Evolutionary conservation across 2,329 filamentous ascomycete genomes (phyloP), one percentile per base, ranked within the genome.

Genomic region (Stemphylium beticola): DNA sequence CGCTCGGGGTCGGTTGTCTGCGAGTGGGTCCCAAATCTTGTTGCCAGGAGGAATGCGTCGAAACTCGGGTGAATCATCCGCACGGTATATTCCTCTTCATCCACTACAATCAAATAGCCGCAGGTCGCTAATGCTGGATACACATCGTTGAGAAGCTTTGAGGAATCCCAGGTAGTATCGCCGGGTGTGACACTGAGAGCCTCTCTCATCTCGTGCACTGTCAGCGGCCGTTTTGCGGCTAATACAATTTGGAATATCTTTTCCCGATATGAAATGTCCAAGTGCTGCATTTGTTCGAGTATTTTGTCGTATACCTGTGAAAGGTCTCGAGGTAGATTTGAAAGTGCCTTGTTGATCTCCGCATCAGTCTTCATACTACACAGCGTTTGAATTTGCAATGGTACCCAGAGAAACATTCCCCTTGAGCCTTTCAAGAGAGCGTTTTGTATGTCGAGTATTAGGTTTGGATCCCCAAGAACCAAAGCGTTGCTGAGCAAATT

Each of bases 141-240:
- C 7, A 64, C 43, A 15, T 67, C 37, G 17, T 67, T 61, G 14
- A 66, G n/a, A 5, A 61, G 7, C 14, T 31, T 60, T 2, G 63
- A 55, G 7, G 58, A 39, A 41, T 59, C 41, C 58, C 57, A 66
- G 0, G 11, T 42, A 4, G 55, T 38, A 40, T 76, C 57, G 1
- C 76, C 74, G 5, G 71, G 68, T 2, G 54, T 51, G 0, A 81
- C 73, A 12, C 76, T 77, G 0, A 78, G 44, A 4, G 76, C 75
- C 64, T 79, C 77, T 15, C 68, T 65, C 41, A 81, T 60, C 43
- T 80, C 72, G 0, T 73, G 62, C 0, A 43, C 56, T 0, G 68
- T 72, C 7, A 80, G 51, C 0, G 74, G 69, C 7, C 71, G 66
- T 0, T 34, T 45, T 10, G 74, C 74, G 0, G 58, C 65, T 0